phyloP scores from a whole-genome alignment of 208 protist species.

The Endotrypanum monterogeii region DNA sequence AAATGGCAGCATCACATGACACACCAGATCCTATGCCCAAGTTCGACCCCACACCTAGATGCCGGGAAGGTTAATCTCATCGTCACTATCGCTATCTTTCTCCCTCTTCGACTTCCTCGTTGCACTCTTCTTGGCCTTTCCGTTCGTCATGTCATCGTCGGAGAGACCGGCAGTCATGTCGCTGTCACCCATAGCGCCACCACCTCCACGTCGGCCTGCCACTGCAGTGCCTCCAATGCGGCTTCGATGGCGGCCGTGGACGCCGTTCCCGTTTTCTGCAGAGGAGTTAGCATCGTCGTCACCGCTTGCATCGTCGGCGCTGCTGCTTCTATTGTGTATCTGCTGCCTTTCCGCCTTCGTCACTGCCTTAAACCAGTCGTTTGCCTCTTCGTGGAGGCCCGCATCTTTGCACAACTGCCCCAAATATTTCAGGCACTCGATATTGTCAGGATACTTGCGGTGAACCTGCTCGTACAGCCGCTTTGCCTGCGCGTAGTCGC shows the following conservation, averaged over 20 bases:
- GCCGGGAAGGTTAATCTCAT: constrained; percentile 82
- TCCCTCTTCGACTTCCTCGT: constrained; percentile 31
- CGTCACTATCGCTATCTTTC: constrained; percentile 55
- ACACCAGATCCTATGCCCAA: not conserved
- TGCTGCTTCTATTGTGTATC: constrained; percentile 41
- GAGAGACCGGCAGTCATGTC: constrained; percentile 43
- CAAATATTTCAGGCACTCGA: constrained; percentile 95
- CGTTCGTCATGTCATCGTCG: constrained; percentile 38
- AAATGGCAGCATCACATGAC: not conserved
- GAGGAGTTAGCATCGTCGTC: constrained; percentile 31
- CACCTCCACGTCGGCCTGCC: constrained; percentile 27
- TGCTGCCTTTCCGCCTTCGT: constrained; percentile 81
- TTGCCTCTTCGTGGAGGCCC: constrained; percentile 88
- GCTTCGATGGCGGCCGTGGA: constrained; percentile 10
- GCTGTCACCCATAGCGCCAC: constrained; percentile 19
- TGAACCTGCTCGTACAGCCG: constrained; percentile 93
- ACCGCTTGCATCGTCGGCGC: constrained; percentile 12
- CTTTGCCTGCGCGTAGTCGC: constrained; percentile 92
- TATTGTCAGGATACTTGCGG: constrained; percentile 92
- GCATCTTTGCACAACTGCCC: constrained; percentile 94
- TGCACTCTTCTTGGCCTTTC: constrained; percentile 18
- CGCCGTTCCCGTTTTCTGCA: constrained; percentile 15
- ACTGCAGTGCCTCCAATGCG: constrained; percentile 17
- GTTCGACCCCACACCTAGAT: constrained; percentile 26
- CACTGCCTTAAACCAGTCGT: constrained; percentile 89